Percentiles rank a stretch among this genome's conserved stretches.
These are phyloP conservation scores for Berkeleyomyces basicola DNA, from an alignment of 2,329 filamentous ascomycete genomes.

Conservation along the genomic window DNA sequence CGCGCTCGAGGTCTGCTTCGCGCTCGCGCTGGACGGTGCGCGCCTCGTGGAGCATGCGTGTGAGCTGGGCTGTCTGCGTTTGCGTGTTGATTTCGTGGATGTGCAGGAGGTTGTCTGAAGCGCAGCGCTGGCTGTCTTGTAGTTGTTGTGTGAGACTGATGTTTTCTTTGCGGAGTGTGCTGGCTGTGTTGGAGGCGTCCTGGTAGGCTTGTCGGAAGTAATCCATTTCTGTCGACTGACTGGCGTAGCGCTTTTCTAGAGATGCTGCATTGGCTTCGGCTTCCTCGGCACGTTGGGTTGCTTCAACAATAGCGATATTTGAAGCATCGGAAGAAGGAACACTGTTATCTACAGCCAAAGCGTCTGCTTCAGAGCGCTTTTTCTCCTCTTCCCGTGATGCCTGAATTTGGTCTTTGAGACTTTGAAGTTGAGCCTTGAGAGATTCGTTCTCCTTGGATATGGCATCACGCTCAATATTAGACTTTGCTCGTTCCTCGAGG, in stretches of 20 bases:
- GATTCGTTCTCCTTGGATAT: constrained; percentile 23
- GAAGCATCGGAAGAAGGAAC: background rate
- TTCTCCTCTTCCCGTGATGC: constrained; percentile 17
- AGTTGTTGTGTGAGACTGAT: constrained; percentile 27
- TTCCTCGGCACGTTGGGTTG: constrained; percentile 5
- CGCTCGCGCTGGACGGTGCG: constrained; percentile 29
- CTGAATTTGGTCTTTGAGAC: constrained; percentile 19
- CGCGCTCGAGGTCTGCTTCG: constrained; percentile 32
- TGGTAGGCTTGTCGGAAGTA: constrained; percentile 45
- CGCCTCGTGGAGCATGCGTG: constrained; percentile 26
- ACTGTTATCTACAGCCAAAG: background rate
- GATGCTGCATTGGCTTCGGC: constrained; percentile 4
- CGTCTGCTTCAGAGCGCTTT: constrained; percentile 21
- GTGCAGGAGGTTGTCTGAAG: constrained; percentile 28
- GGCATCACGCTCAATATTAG: constrained; percentile 28
- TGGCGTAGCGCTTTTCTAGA: constrained; percentile 22
- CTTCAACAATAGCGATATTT: background rate
- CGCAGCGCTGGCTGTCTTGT: constrained; percentile 25
- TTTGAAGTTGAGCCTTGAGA: constrained; percentile 20
- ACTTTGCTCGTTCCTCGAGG: constrained; percentile 32
- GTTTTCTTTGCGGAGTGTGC: constrained; percentile 30
- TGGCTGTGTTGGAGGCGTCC: constrained; percentile 32
- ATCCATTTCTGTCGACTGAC: constrained; percentile 31
- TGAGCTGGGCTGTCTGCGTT: constrained; percentile 21
- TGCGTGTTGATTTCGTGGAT: constrained; percentile 32